Percentiles rank a stretch among this genome's conserved stretches.
Conservation (phyloP, 257 asterid genomes). For the Penstemon davidsonii region DNA sequence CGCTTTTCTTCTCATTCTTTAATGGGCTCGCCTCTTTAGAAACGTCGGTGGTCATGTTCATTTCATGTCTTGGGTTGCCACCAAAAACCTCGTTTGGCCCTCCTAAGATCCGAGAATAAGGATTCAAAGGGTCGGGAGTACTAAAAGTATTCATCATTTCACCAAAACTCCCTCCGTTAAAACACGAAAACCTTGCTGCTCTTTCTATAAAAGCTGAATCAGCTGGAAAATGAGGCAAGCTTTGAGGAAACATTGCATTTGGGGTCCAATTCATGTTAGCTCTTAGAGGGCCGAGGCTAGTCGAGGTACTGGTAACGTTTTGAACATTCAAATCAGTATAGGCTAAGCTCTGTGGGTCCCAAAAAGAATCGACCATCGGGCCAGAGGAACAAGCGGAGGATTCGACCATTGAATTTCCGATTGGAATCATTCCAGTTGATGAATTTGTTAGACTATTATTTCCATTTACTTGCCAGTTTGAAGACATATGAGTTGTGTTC, state of each 20-base stretch:
- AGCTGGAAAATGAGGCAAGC: constrained; percentile 71
- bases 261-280: constrained; percentile 49
- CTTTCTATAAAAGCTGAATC: constrained; percentile 84
- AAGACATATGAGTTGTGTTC: constrained; percentile 44
- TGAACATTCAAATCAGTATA: constrained; percentile 51
- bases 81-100: constrained; percentile 33
- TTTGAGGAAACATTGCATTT: constrained; percentile 55
- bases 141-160: constrained; percentile 54
- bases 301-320: constrained; percentile 40
- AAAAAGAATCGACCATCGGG: constrained; percentile 52
- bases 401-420: constrained; percentile 42
- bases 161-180: constrained; percentile 67
- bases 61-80: constrained; percentile 37
- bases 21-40: constrained; percentile 48
- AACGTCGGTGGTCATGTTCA: constrained; percentile 26
- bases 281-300: constrained; percentile 35
- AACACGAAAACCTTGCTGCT: constrained; percentile 90
- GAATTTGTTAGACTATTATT: constrained; percentile 36
- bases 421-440: constrained; percentile 48
- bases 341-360: constrained; percentile 52
- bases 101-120: constrained; percentile 41
- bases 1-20: constrained; percentile 50
- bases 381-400: constrained; percentile 50
- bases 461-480: constrained; percentile 71
- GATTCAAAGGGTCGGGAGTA: constrained; percentile 37